Evolutionary conservation across 768 basidiomycete genomes (phyloP), one percentile per base, ranked within the genome.

Genomic region (Lentinula boryana): DNA sequence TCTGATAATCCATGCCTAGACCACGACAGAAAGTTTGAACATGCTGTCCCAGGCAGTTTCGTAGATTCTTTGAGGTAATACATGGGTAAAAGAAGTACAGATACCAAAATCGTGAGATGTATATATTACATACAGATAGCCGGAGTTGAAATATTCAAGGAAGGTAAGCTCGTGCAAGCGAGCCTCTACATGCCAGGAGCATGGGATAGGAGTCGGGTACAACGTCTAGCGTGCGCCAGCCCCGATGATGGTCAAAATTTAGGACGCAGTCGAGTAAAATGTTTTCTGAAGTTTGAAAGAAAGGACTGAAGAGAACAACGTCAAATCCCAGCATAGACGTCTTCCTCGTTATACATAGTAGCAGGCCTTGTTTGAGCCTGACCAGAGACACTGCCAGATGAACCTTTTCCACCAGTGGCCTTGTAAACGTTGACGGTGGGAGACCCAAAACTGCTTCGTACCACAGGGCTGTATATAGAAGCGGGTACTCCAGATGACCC

Each of bases 241-340:
- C 46, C 46, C 9, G 21, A 21, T 1, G n/a, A 12, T 3, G 38
- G 13, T 16, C 46, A 18, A 16, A 48, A 8, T 23, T 15, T 10
- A 31, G 15, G 16, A 46, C 15, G 44, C 27, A 44, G 43, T 18
- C 15, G n/a, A 44, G n/a, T 10, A 21, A 23, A 48, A 23, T 21
- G 0, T 48, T 8, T 2, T 21, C 16, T 13, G 31, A 23, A 18
- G 21, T 5, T 5, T 6, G 13, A 13, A 21, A 27, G 31, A 15
- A 27, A 7, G 12, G 63, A 55, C 5, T 58, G 65, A 32, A 67
- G 50, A 13, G 46, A 48, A 48, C 61, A 62, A 15, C 61, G 59
- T 76, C 69, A 84, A 64, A 84, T 79, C 21, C 82, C 82, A 40
- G 71, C 78, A 60, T 84, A 84, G 48, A 79, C 80, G 56, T 84